Percentiles rank a stretch among this genome's conserved stretches.
These are phyloP conservation scores for Ceratocystis cubensis DNA, from an alignment of 2,329 filamentous ascomycete genomes.

Conservation along the genomic window DNA sequence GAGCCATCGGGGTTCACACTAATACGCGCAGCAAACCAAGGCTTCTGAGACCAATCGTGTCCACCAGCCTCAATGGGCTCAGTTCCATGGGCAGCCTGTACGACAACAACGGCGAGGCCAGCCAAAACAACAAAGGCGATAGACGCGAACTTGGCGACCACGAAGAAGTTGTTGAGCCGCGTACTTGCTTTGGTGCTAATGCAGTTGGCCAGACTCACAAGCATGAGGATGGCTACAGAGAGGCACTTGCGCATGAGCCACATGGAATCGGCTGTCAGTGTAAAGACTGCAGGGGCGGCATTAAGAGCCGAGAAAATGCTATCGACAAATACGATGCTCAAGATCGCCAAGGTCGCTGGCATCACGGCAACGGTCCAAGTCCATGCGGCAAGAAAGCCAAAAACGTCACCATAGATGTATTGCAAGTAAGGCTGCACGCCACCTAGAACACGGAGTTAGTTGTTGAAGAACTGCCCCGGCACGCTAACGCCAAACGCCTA, in stretches of 20 bases:
- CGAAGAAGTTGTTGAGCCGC: conserved; percentile 43
- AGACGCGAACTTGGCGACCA: conserved; percentile 40
- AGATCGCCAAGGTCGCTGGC: conserved; percentile 51
- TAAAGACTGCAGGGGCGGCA: conserved; percentile 31
- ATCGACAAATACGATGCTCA: conserved; percentile 51
- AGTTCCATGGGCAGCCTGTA: conserved; percentile 28
- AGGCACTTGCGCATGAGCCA: conserved; percentile 36
- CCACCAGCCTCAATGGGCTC: conserved; percentile 33
- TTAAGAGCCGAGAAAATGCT: conserved; percentile 43
- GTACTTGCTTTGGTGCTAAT: conserved; percentile 45
- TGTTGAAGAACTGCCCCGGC: background rate
- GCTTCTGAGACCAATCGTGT: conserved; percentile 38
- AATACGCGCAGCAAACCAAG: conserved; percentile 44
- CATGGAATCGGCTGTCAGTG: conserved; percentile 25
- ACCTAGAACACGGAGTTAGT: conserved; percentile 27
- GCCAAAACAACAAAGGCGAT: conserved; percentile 39
- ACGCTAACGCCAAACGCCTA: conserved; percentile 22
- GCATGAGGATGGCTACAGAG: conserved; percentile 36
- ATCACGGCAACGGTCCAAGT: conserved; percentile 53
- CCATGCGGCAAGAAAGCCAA: conserved; percentile 53
- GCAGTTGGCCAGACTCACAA: conserved; percentile 40
- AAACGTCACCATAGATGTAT: conserved; percentile 47
- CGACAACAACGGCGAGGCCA: conserved; percentile 35
- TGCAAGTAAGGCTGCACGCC: conserved; percentile 51
- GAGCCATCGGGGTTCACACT: conserved; percentile 39